These are phyloP conservation scores for Cadophora malorum DNA, from an alignment of 2,329 filamentous ascomycete genomes.

Conservation along the genomic window DNA sequence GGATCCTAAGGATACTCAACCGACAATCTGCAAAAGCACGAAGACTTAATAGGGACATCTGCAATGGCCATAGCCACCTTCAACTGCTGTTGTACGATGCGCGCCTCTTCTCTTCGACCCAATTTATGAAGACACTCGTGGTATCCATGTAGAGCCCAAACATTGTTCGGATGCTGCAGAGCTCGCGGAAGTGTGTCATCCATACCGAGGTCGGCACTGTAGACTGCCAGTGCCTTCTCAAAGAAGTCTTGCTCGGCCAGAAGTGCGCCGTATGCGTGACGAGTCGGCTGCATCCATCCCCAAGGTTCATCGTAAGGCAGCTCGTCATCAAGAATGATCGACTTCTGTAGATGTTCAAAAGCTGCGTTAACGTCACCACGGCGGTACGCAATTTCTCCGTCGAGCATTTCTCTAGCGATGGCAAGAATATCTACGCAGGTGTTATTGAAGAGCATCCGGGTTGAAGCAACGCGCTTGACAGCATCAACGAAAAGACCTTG, in stretches of 20 bases:
- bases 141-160: constrained; percentile 77
- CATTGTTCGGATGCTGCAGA: constrained; percentile 72
- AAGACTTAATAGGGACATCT: constrained; percentile 63
- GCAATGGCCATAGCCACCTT: constrained; percentile 59
- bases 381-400: constrained; percentile 77
- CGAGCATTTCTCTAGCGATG: constrained; percentile 69
- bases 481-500: constrained; percentile 59
- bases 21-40: constrained; percentile 60
- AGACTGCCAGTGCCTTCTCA: constrained; percentile 61
- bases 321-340: constrained; percentile 65
- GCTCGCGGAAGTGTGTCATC: constrained; percentile 66
- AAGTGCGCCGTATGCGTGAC: constrained; percentile 74
- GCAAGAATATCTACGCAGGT: constrained; percentile 66
- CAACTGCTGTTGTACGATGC: constrained; percentile 56
- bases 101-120: constrained; percentile 55
- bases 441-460: constrained; percentile 73
- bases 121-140: constrained; percentile 70
- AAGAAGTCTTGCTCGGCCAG: constrained; percentile 69
- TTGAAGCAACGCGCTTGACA: constrained; percentile 57
- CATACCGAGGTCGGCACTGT: constrained; percentile 66
- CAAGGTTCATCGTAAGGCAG: constrained; percentile 77
- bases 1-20: not conserved
- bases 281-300: constrained; percentile 79
- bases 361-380: constrained; percentile 62
- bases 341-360: constrained; percentile 62